These are phyloP conservation scores for Microcos paniculata DNA, from an alignment of 345 rosid species.

Conservation along the genomic window DNA sequence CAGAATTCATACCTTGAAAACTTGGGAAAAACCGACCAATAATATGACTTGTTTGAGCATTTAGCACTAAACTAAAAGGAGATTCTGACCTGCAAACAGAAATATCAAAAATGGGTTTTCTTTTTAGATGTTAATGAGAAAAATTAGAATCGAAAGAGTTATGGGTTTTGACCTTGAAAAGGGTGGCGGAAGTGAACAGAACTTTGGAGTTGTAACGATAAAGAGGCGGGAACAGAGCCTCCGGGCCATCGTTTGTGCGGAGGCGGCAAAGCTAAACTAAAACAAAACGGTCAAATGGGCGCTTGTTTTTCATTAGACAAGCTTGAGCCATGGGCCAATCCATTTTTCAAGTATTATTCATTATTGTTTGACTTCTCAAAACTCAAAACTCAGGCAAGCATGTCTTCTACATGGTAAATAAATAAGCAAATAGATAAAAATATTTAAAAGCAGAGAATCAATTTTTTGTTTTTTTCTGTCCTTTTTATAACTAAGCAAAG, in stretches of 20 bases:
- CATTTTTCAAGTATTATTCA: too few species aligned
- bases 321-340: background rate
- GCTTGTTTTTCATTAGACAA: too few species aligned
- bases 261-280: background rate
- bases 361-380: too few species aligned
- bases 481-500: too few species aligned
- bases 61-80: background rate
- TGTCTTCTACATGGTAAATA: too few species aligned
- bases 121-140: background rate
- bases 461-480: too few species aligned
- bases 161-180: background rate
- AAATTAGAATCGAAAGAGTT: background rate
- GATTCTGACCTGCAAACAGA: conserved; percentile 12
- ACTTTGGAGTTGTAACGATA: background rate
- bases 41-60: background rate
- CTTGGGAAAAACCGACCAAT: background rate
- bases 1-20: background rate
- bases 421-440: too few species aligned
- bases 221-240: conserved; percentile 2
- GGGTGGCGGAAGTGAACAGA: background rate
- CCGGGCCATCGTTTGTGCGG: background rate
- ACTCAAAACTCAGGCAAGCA: too few species aligned
- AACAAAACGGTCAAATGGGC: background rate
- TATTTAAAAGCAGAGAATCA: too few species aligned
- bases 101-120: background rate